Percentiles rank a stretch among this genome's conserved stretches.
These are phyloP conservation scores for Echinochloa phyllopogon DNA, from an alignment of 176 grass and related monocot species.

Conservation along the genomic window DNA sequence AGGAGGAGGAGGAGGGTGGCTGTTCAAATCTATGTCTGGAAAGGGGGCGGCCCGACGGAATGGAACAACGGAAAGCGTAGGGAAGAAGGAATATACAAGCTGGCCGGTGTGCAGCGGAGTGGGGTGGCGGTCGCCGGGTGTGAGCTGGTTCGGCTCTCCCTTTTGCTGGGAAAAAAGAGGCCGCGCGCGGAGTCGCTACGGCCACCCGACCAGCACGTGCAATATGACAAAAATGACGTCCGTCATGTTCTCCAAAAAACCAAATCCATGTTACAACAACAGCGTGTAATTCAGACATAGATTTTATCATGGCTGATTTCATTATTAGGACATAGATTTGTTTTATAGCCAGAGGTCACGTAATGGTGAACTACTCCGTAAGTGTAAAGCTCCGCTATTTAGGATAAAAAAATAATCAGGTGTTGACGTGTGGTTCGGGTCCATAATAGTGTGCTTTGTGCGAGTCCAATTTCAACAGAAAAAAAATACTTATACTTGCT, in stretches of 20 bases:
- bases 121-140: slow-evolving; percentile 48
- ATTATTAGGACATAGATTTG: background rate
- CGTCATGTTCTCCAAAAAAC: background rate
- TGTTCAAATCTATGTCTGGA: too few relatives aligned
- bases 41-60: slow-evolving; percentile 4
- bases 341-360: too few relatives aligned
- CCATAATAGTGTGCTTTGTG: too few relatives aligned
- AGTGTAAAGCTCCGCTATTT: too few relatives aligned
- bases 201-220: slow-evolving; percentile 15
- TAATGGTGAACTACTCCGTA: too few relatives aligned
- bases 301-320: background rate
- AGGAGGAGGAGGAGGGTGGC: slow-evolving; percentile 1
- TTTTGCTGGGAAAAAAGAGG: slow-evolving; percentile 27
- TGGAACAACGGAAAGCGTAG: slow-evolving; percentile 34
- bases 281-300: background rate
- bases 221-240: background rate
- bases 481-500: too few relatives aligned
- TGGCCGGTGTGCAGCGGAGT: slow-evolving; percentile 43
- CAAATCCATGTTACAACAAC: background rate
- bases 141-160: slow-evolving; percentile 43
- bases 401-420: too few relatives aligned
- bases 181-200: slow-evolving; percentile 7
- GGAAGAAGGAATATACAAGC: slow-evolving; percentile 62
- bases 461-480: too few relatives aligned
- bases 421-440: too few relatives aligned